Conservation (phyloP, 2,329 filamentous ascomycete species). For the Catunica adiposa region DNA sequence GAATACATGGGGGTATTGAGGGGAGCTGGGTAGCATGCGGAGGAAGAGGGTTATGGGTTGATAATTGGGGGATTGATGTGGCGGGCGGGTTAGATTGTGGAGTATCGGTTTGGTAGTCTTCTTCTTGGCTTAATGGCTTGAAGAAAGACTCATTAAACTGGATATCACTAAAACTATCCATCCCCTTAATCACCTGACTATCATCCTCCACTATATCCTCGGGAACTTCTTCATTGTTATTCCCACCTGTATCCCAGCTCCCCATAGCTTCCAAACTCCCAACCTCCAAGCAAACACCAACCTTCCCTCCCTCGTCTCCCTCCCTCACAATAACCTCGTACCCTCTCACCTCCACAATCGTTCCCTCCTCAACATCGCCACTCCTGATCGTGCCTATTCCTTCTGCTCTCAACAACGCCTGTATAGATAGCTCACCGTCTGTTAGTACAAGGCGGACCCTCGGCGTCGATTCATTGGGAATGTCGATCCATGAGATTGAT, state of each 20-base stretch:
- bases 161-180: conserved; percentile 11
- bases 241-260: not conserved
- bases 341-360: not conserved
- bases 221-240: not conserved
- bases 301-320: not conserved
- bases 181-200: not conserved
- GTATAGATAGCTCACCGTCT: not conserved
- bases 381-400: not conserved
- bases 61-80: conserved; percentile 1
- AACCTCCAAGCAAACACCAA: not conserved
- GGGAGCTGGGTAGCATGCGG: conserved; percentile 19
- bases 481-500: no score
- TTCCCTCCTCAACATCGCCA: not conserved
- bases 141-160: conserved; percentile 13
- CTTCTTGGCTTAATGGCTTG: not conserved
- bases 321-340: not conserved
- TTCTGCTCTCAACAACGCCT: not conserved
- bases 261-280: not conserved
- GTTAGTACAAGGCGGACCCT: not conserved
- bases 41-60: no score
- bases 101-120: conserved; percentile 7
- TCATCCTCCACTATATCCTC: conserved; percentile 4
- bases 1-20: conserved; percentile 6
- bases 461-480: no score
- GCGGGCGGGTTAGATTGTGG: conserved; percentile 21